These are phyloP conservation scores for Dendrobium nobile DNA, from an alignment of 106 monocot species.

Conservation along the genomic window DNA sequence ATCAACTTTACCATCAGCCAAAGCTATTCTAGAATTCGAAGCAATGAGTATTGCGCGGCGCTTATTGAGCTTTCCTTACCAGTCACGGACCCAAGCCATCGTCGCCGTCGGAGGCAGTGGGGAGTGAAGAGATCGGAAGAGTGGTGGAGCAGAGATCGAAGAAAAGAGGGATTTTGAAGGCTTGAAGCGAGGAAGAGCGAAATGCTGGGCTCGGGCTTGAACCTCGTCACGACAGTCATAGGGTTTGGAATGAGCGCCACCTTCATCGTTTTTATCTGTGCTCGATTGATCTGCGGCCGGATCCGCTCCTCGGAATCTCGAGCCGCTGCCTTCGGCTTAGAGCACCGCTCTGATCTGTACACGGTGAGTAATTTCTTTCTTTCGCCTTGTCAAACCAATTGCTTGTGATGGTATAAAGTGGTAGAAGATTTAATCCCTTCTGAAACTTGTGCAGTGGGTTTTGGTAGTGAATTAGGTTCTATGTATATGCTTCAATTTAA, in stretches of 20 bases:
- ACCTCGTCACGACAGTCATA: constrained; percentile 70
- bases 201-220: constrained; percentile 42
- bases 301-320: constrained; percentile 36
- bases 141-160: too few relatives aligned
- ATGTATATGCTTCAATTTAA: too few relatives aligned
- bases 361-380: constrained; percentile 15
- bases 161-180: not conserved
- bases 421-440: not conserved
- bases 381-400: not conserved
- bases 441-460: not conserved
- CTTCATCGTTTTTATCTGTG: constrained; percentile 77
- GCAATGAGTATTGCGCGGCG: not conserved
- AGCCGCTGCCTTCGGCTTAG: constrained; percentile 35
- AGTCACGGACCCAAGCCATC: not conserved
- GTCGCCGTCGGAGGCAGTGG: not conserved
- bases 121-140: not conserved
- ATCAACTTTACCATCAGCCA: not conserved
- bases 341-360: constrained; percentile 44
- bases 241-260: constrained; percentile 80
- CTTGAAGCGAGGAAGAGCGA: not conserved
- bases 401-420: not conserved
- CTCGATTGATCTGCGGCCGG: constrained; percentile 66
- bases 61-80: not conserved
- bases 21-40: not conserved
- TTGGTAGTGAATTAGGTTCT: too few relatives aligned